phyloP scores from a whole-genome alignment of 1,284 basidiomycete genomes.

The Inonotus obliquus region DNA sequence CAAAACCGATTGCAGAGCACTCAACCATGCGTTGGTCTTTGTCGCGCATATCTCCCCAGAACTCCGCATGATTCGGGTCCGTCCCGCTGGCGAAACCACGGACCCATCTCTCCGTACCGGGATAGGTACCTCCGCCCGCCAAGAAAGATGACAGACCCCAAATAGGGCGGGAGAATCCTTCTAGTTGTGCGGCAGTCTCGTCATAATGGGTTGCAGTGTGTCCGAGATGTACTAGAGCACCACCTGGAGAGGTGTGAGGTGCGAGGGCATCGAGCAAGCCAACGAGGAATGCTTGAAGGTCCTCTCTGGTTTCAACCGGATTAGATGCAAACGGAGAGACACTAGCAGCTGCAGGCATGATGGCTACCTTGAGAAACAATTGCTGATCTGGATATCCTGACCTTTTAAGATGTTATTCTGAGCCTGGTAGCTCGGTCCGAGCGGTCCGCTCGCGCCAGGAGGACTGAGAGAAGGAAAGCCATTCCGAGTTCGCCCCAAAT shows the following conservation, averaged over 20 bases:
- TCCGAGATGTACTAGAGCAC: slow-evolving; percentile 65
- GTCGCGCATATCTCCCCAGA: slow-evolving; percentile 71
- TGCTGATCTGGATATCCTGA: not conserved
- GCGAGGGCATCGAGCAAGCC: slow-evolving; percentile 63
- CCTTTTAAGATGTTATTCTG: not conserved
- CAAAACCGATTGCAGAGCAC: slow-evolving; percentile 72
- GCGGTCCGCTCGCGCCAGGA: not conserved
- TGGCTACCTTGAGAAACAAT: not conserved
- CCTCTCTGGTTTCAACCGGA: slow-evolving; percentile 52
- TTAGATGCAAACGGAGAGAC: slow-evolving; percentile 48
- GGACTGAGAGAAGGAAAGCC: too few species aligned
- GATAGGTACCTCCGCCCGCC: slow-evolving; percentile 56
- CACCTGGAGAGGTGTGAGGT: slow-evolving; percentile 66
- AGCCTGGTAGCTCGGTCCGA: not conserved
- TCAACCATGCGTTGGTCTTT: slow-evolving; percentile 83
- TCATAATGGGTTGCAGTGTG: slow-evolving; percentile 76
- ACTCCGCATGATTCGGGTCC: slow-evolving; percentile 59
- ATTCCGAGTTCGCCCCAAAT: too few species aligned
- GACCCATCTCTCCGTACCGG: slow-evolving; percentile 55
- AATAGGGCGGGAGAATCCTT: slow-evolving; percentile 72
- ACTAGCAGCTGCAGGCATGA: slow-evolving; percentile 18
- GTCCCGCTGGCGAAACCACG: slow-evolving; percentile 63
- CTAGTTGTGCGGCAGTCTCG: slow-evolving; percentile 66
- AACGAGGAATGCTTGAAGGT: slow-evolving; percentile 51
- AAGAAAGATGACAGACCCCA: slow-evolving; percentile 71